Conservation (phyloP, 1,139 yeast species). For the Hansenula lynferdii region DNA sequence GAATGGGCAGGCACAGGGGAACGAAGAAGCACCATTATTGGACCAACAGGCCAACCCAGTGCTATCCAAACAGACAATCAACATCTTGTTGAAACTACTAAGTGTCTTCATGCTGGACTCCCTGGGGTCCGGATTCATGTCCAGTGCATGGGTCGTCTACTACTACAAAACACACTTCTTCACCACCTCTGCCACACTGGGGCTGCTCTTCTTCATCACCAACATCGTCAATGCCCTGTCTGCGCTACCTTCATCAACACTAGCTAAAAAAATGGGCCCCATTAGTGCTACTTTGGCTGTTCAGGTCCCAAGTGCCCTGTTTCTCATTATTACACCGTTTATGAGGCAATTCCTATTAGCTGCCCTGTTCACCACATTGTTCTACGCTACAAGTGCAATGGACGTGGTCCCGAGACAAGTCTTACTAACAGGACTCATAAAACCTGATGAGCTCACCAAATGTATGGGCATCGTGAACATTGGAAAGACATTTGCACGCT, state of each 20-base stretch:
- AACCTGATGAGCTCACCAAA: slow-evolving; percentile 57
- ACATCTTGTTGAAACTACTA: slow-evolving; percentile 30
- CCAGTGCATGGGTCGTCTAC: slow-evolving; percentile 83
- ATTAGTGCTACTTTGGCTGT: slow-evolving; percentile 71
- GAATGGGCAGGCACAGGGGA: slow-evolving; percentile 18
- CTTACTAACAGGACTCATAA: slow-evolving; percentile 62
- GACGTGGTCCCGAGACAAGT: slow-evolving; percentile 92
- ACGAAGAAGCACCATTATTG: slow-evolving; percentile 18
- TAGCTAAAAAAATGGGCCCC: slow-evolving; percentile 70
- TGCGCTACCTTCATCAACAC: slow-evolving; percentile 57
- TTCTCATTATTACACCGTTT: slow-evolving; percentile 54
- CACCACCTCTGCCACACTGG: slow-evolving; percentile 31
- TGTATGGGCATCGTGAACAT: slow-evolving; percentile 85
- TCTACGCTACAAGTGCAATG: slow-evolving; percentile 56
- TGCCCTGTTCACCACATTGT: slow-evolving; percentile 23
- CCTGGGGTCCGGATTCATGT: slow-evolving; percentile 83
- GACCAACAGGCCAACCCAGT: slow-evolving; percentile 6
- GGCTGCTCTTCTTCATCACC: slow-evolving; percentile 55
- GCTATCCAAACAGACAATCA: slow-evolving; percentile 24
- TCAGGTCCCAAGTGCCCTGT: slow-evolving; percentile 73
- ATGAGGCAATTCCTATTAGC: slow-evolving; percentile 22
- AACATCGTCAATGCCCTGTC: slow-evolving; percentile 57
- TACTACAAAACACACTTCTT: slow-evolving; percentile 44
- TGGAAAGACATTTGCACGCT: slow-evolving; percentile 79
- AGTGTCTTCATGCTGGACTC: slow-evolving; percentile 71